phyloP scores from a whole-genome alignment of 2,329 filamentous ascomycete genomes.

The Ceratocystis colombiana region DNA sequence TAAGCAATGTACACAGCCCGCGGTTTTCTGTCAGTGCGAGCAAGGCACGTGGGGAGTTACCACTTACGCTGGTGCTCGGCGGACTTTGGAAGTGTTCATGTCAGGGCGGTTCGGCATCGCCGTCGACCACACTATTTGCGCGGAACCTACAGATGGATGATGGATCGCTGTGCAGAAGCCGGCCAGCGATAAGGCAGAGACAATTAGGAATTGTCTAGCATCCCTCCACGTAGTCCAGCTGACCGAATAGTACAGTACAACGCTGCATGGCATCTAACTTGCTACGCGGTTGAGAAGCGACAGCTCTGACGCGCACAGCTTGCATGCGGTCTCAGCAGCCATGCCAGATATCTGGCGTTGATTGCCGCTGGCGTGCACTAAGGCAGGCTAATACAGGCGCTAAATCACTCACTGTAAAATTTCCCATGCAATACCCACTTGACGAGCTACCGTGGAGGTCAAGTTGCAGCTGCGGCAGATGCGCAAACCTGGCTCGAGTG shows the following conservation, averaged over 20 bases:
- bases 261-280: too few species aligned
- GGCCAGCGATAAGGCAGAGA: conserved; percentile 58
- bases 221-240: conserved; percentile 61
- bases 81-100: conserved; percentile 66
- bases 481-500: conserved; percentile 43
- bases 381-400: conserved; percentile 41
- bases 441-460: conserved; percentile 51
- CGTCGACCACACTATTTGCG: conserved; percentile 52
- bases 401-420: conserved; percentile 49
- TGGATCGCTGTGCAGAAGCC: conserved; percentile 26
- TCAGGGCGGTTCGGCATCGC: conserved; percentile 47
- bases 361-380: conserved; percentile 56
- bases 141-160: conserved; percentile 40
- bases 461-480: conserved; percentile 42
- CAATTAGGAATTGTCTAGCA: conserved; percentile 63
- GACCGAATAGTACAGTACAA: background rate
- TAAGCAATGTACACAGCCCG: conserved; percentile 56
- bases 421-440: conserved; percentile 53
- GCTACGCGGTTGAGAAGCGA: background rate
- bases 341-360: conserved; percentile 53
- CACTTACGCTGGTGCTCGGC: conserved; percentile 46
- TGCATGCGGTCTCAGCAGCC: conserved; percentile 21
- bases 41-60: conserved; percentile 18
- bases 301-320: background rate
- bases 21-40: conserved; percentile 60